Conservation (phyloP, 441 rosid species). For the Rhodomyrtus psidioides region DNA sequence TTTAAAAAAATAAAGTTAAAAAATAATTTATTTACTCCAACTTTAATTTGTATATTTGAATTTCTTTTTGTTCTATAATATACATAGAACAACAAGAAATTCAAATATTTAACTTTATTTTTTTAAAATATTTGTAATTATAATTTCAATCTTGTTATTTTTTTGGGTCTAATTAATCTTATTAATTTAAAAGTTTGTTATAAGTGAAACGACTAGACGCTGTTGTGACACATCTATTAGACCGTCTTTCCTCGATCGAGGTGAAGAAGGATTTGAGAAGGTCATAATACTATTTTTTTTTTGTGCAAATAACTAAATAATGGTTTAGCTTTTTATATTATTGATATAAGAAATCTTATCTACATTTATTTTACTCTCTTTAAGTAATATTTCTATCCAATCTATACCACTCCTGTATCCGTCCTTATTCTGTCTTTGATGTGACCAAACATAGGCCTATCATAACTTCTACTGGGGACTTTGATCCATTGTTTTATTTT, state of each 20-base stretch:
- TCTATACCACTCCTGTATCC: neutral
- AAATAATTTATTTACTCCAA: no score
- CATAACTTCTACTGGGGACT: neutral
- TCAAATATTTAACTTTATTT: no score
- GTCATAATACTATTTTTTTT: neutral
- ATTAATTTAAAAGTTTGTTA: neutral
- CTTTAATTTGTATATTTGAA: neutral
- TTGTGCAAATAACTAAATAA: neutral
- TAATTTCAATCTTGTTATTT: neutral
- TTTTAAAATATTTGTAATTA: neutral
- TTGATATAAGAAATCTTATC: no score
- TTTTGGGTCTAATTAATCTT: neutral
- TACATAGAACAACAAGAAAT: no score
- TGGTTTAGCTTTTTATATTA: no score
- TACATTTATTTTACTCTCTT: neutral
- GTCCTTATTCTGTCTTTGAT: neutral
- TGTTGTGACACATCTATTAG: rapidly evolving
- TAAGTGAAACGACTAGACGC: rapidly evolving
- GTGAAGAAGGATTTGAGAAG: neutral
- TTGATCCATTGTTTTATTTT: neutral
- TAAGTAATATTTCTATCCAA: no score
- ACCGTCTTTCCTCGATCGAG: neutral
- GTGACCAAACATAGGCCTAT: neutral
- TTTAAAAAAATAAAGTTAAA: neutral
- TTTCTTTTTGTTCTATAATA: no score